Base-by-base conservation (phyloP, 345 rosid genomes). In the Theobroma cacao region DNA sequence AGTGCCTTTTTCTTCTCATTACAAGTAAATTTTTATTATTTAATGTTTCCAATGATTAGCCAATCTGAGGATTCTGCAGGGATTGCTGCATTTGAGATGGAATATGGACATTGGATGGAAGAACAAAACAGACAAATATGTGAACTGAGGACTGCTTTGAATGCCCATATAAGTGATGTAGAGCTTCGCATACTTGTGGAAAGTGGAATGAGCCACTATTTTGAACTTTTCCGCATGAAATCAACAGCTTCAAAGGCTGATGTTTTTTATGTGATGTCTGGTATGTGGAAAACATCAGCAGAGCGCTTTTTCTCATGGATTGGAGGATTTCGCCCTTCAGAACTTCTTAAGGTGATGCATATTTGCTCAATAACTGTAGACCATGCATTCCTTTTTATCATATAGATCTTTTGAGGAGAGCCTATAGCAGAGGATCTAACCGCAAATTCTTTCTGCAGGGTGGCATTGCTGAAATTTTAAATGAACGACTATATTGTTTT, bases 281-380 rank as follows among this genome's bases (percentile, higher is more conserved):
- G 99, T 33, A 67, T 89, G 91, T 96, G 99, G 99, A 94, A 87
- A 80, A 85, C 99, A 24, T 78, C 97, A 0, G 89, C 98, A 12
- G 99, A 96, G 85, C 86, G 95, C n/a, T 90, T 94, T 77, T 96
- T 96, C 89, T 84, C 86, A 33, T 96, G 99, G 99, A 91, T 96
- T 1, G 99, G 98, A 30, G 99, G 99, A 48, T 96, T 91, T 81
- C 91, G 93, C 71, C 97, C 99, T 52, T 94, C 99, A 0, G 97
- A 93, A 75, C 95, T 96, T 78, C 93, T 96, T 72, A 88, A 93
- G 99, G 99, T 95, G 79, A 81, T 71, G 22, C 58, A 17, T 72
- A 7, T 47, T 20, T 9, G 31, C 58, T 47, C 36, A 15, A 55
- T 41, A 41, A 40, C 18, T 63, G 33, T 5, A 26, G 5, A 61